Conservation (phyloP, 176 grass and related monocot species). For the Neostapfia colusana region DNA sequence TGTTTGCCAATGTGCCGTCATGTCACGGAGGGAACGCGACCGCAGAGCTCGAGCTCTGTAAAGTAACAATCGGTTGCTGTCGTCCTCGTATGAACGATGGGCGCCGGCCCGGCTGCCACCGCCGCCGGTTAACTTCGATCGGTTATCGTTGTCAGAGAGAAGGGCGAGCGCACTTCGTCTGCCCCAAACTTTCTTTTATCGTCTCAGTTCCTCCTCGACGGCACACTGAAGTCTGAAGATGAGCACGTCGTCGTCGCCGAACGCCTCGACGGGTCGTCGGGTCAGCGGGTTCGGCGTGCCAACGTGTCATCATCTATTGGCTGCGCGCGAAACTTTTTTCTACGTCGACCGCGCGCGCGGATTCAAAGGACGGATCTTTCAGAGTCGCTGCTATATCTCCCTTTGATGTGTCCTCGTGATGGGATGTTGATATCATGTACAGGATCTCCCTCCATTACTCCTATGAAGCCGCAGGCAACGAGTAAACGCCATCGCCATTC, state of each 20-base stretch:
- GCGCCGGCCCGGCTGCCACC: neutral
- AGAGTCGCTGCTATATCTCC: conserved; percentile 22
- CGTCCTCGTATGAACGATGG: neutral
- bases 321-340: neutral
- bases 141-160: neutral
- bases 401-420: neutral
- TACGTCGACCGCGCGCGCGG: neutral
- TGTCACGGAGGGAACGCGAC: neutral
- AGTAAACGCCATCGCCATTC: neutral
- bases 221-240: neutral
- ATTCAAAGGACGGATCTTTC: conserved; percentile 16
- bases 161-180: neutral
- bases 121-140: neutral
- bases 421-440: neutral
- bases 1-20: neutral
- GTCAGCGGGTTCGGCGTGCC: neutral
- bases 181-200: neutral
- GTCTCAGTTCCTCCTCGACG: neutral
- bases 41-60: neutral
- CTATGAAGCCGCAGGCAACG: neutral
- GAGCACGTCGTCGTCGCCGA: neutral
- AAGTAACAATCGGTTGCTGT: neutral
- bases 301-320: neutral
- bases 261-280: neutral
- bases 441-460: no score